Base-by-base conservation (phyloP, 345 rosid genomes). In the Bruguiera parviflora region DNA sequence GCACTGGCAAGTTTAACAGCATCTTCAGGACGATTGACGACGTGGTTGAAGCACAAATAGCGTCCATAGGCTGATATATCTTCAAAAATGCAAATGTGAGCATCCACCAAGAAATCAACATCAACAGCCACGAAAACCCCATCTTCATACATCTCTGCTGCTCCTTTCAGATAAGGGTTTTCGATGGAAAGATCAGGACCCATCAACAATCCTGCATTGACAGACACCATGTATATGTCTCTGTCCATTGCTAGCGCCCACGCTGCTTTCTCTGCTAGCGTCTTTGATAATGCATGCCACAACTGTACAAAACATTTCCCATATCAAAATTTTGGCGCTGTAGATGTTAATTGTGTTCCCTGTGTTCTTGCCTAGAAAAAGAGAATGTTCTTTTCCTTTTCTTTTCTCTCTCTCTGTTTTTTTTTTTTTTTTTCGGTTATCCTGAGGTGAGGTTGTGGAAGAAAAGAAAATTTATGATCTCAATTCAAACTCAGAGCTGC, bases 231-330 rank as follows among this genome's bases (percentile, higher is more conserved):
- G 76, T 71, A 78, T 5, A 89, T 74, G 3, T 78, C 88, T 39
- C 94, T 74, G 67, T 89, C 94, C 94, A 89, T 89, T 20, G 94
- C 94, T 46, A 89, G 70, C 0, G 94, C 91, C 94, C 94, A 89
- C 5, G 94, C 87, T 11, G 91, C 71, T 73, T 82, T 86, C 89
- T 89, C 94, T 3, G 91, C 82, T 20, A 81, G 59, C 2, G 94
- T 80, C 75, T 89, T 89, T 1, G 94, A 86, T 33, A 89, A 57
- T 0, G 81, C 91, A 19, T 89, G 85, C 94, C 94, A 86, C 27
- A 89, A 61, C 93, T 88, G 87, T 24, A 61, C 31, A 16, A 15
- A 60, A 2, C 67, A 52, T 27, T 8, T n/a, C 15, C 35, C 35
- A 33, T 33, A 33, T 33, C 35, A 33, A 33, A 33, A 33, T 5